Conservation (phyloP, 345 rosid genomes). For the Brassica carinata region DNA sequence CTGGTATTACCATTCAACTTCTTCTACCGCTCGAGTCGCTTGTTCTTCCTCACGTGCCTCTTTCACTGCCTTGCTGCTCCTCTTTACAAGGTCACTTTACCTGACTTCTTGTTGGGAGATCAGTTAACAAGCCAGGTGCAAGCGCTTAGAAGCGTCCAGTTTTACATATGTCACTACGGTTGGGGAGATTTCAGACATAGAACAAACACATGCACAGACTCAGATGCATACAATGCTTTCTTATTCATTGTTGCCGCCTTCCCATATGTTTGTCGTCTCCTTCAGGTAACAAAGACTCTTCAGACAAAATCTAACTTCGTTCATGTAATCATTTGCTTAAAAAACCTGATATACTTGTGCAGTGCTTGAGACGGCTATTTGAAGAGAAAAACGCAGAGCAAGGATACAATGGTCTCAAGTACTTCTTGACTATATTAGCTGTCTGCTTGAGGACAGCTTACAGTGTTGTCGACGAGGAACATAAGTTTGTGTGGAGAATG, state of each 20-base stretch:
- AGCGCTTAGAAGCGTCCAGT: constrained; percentile 70
- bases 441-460: constrained; percentile 62
- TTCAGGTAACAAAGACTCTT: constrained; percentile 48
- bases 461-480: constrained; percentile 37
- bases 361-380: constrained; percentile 64
- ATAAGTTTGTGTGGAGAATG: constrained; percentile 42
- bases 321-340: neutral
- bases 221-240: constrained; percentile 44
- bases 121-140: constrained; percentile 78
- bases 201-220: constrained; percentile 43
- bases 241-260: constrained; percentile 59
- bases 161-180: constrained; percentile 70
- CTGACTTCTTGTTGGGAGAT: constrained; percentile 70
- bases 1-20: constrained; percentile 40
- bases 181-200: constrained; percentile 62
- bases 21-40: constrained; percentile 42
- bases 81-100: constrained; percentile 53
- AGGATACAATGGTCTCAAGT: constrained; percentile 63
- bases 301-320: neutral
- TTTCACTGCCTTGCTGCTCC: constrained; percentile 37
- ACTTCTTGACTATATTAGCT: constrained; percentile 60
- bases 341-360: constrained; percentile 8
- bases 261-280: constrained; percentile 58
- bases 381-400: constrained; percentile 63
- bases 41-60: constrained; percentile 43